A percentile compares a stretch with the other conserved stretches of the same genome.
Evolutionary conservation across 1,139 yeast species (phyloP).

Genomic region (Yamadazyma pseudoaaseri): DNA sequence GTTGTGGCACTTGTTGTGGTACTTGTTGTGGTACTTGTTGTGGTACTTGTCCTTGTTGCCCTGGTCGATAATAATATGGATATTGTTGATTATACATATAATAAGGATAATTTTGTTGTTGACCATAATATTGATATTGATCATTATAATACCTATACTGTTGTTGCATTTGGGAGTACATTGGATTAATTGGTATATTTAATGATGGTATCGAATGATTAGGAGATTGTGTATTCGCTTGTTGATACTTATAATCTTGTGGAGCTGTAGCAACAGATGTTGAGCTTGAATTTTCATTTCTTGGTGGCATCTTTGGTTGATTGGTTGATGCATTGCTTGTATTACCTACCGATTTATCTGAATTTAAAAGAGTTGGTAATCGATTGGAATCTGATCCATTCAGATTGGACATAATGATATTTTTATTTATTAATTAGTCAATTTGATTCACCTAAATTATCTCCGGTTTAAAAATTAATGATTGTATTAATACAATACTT

Average conservation of each 20-base stretch:
- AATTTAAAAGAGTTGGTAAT: slow-evolving; percentile 1
- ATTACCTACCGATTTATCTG: neutral
- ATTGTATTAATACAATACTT: neutral
- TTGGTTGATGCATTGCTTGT: neutral
- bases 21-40: slow-evolving; percentile 11
- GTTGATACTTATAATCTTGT: slow-evolving; percentile 1
- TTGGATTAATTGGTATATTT: slow-evolving; percentile 12
- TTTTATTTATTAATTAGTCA: no score
- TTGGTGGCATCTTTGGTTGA: neutral
- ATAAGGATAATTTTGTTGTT: slow-evolving; percentile 16
- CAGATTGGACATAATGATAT: neutral
- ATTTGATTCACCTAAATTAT: no score
- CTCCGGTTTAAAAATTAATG: no score
- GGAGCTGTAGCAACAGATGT: neutral
- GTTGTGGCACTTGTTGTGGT: slow-evolving; percentile 9
- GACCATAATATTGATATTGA: slow-evolving; percentile 19
- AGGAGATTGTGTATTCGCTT: slow-evolving; percentile 5
- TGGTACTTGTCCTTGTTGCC: slow-evolving; percentile 13
- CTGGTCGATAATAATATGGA: slow-evolving; percentile 15
- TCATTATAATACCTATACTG: slow-evolving; percentile 14
- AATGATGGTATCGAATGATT: slow-evolving; percentile 13
- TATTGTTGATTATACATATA: slow-evolving; percentile 19
- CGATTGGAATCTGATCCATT: slow-evolving; percentile 1
- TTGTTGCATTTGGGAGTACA: slow-evolving; percentile 10
- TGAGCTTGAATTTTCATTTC: neutral